phyloP scores from a whole-genome alignment of 257 asterid species.

The Mitragyna speciosa region DNA sequence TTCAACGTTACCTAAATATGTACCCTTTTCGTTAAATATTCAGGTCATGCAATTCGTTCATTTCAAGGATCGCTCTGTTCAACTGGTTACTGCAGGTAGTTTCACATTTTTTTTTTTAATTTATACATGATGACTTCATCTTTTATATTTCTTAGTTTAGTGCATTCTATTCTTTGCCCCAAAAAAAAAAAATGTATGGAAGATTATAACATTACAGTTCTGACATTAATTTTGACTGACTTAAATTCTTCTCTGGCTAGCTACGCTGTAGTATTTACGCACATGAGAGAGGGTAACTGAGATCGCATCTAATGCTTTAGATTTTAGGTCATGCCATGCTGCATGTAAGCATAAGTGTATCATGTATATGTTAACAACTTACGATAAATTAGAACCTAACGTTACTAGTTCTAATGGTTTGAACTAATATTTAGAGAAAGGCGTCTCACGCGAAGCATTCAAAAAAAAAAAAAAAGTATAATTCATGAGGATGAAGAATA shows the following conservation, averaged over 20 bases:
- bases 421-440: too few relatives aligned
- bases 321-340: not conserved
- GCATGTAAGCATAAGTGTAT: not conserved
- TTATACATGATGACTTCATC: too few relatives aligned
- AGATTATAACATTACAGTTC: too few relatives aligned
- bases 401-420: not conserved
- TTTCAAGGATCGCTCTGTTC: constrained; percentile 65
- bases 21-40: constrained; percentile 65
- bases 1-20: constrained; percentile 52
- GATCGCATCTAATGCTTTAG: too few relatives aligned
- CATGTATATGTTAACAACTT: too few relatives aligned
- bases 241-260: too few relatives aligned
- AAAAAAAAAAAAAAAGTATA: too few relatives aligned
- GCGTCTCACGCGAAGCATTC: not conserved
- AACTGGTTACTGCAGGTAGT: constrained; percentile 59
- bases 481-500: not conserved
- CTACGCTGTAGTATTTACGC: too few relatives aligned
- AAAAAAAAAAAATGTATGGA: not conserved
- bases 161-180: not conserved
- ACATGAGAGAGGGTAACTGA: too few relatives aligned
- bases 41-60: constrained; percentile 79
- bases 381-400: not conserved
- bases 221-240: too few relatives aligned
- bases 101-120: constrained; percentile 1
- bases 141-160: not conserved